phyloP scores from a whole-genome alignment of 2,329 filamentous ascomycete genomes.

The Helotiales sp. region DNA sequence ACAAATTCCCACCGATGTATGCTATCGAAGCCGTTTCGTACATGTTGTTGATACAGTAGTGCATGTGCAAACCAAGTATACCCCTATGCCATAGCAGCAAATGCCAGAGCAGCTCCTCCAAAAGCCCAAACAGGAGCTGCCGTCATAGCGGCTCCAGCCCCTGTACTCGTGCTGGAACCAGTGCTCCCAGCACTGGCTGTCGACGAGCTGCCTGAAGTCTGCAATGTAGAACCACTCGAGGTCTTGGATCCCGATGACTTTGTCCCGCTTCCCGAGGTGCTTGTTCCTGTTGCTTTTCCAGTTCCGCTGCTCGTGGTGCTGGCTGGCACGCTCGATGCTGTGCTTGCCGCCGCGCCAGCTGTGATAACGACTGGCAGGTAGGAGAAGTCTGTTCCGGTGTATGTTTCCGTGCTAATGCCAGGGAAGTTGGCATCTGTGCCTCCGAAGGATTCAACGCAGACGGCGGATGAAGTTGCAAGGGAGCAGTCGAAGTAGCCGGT shows the following conservation, averaged over 20 bases:
- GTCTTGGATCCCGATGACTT: not conserved
- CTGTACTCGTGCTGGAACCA: slow-evolving; percentile 7
- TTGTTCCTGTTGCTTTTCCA: not conserved
- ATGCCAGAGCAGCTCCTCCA: slow-evolving; percentile 20
- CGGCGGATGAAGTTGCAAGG: slow-evolving; percentile 23
- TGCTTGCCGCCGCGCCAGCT: slow-evolving; percentile 7
- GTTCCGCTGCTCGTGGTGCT: not conserved
- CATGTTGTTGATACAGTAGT: not conserved
- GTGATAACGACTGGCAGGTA: slow-evolving; percentile 23
- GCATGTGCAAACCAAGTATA: not conserved
- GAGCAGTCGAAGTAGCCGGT: slow-evolving; percentile 21
- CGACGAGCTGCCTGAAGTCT: not conserved
- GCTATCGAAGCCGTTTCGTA: not conserved
- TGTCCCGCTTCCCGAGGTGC: not conserved
- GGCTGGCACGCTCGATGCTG: not conserved
- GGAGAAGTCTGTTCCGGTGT: slow-evolving; percentile 14
- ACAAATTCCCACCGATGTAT: too few relatives aligned
- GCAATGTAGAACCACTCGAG: not conserved
- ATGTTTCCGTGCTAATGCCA: slow-evolving; percentile 20
- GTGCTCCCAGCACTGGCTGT: not conserved
- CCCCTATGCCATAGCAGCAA: slow-evolving; percentile 11
- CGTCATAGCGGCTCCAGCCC: slow-evolving; percentile 10
- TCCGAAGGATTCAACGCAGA: slow-evolving; percentile 22
- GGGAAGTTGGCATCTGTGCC: slow-evolving; percentile 24
- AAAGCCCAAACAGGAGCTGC: slow-evolving; percentile 15